Evolutionary conservation across 495 filamentous ascomycete species (phyloP).

Genomic region (Xylaria venustula): DNA sequence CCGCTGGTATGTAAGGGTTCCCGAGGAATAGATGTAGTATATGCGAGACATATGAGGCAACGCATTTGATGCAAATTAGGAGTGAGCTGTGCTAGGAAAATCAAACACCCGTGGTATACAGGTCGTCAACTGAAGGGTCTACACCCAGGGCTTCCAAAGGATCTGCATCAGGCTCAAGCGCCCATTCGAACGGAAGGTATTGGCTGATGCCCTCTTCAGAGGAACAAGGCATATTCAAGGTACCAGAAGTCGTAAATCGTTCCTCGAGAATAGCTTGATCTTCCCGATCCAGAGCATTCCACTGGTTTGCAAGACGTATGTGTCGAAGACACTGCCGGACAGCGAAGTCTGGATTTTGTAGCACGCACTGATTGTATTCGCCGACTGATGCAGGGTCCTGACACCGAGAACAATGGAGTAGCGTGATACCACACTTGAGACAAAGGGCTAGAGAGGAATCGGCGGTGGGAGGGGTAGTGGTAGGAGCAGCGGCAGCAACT

Average conservation of each 20-base stretch:
- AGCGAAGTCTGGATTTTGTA: slow-evolving; percentile 16
- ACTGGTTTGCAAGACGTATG: slow-evolving; percentile 10
- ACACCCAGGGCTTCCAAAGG: slow-evolving; percentile 19
- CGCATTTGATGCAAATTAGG: not conserved
- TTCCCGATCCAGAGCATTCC: slow-evolving; percentile 14
- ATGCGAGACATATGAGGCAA: not conserved
- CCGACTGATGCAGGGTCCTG: slow-evolving; percentile 26
- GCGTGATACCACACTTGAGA: slow-evolving; percentile 30
- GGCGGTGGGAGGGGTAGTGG: slow-evolving; percentile 18
- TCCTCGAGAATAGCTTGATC: slow-evolving; percentile 4
- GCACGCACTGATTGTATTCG: slow-evolving; percentile 25
- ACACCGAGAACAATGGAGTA: slow-evolving; percentile 27
- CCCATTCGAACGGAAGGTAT: slow-evolving; percentile 10
- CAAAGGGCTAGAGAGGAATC: slow-evolving; percentile 24
- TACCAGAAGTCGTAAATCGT: slow-evolving; percentile 13
- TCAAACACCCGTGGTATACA: slow-evolving; percentile 14
- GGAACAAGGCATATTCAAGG: not conserved
- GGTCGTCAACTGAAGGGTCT: not conserved
- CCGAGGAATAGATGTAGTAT: not conserved
- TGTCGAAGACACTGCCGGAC: slow-evolving; percentile 7
- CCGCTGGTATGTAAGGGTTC: not conserved
- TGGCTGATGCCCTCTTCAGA: slow-evolving; percentile 7
- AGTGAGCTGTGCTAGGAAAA: slow-evolving; percentile 1
- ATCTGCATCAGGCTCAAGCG: slow-evolving; percentile 13
- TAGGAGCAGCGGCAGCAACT: slow-evolving; percentile 15